Base-by-base conservation (phyloP, 2,329 filamentous ascomycete species). In the Venturia asperata region DNA sequence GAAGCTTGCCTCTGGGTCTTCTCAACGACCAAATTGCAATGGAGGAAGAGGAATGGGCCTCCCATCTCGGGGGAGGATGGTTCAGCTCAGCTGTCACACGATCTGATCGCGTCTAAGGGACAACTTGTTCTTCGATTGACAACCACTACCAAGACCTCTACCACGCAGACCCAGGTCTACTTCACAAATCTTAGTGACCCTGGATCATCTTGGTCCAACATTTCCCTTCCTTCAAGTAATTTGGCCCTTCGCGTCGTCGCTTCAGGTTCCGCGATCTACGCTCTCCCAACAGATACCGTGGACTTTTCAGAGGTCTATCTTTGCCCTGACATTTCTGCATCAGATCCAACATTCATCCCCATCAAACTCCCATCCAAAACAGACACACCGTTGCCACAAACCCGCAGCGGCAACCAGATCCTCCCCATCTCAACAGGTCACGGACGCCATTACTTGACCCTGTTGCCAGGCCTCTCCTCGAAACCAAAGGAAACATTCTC, bases 371-470 rank as follows among this genome's bases (percentile, higher is more conserved):
- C 61, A 45, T 42, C 61, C 24, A 34, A 6, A 13, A n/a, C 19
- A 10, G 42, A 47, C 34, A 34, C 34, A 62, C 39, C 37, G 9
- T 19, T 47, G 5, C 61, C 61, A 19, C 19, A 24, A 42, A n/a
- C 61, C 7, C 37, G 61, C 15, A 42, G 27, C 39, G 61, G 61
- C 61, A 34, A 39, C 27, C 37, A 62, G 24, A 39, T 62, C 17
- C 19, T 62, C 13, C 39, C 61, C 39, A 34, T 62, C 7, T 42
- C 61, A 19, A 62, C 61, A 19, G 61, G 61, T 5, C 61, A 62
- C 61, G 61, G 61, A 62, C 61, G 61, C 19, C 34, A 62, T 15
- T 62, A 62, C 61, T n/a, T 62, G 19, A 6, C 24, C 9, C 30
- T 42, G n/a, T 19, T 62, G 6, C 42, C 42, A 3, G 61, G 61